phyloP scores from a whole-genome alignment of 192 early-diverging fungal genomes.

The Coemansia sp. region DNA sequence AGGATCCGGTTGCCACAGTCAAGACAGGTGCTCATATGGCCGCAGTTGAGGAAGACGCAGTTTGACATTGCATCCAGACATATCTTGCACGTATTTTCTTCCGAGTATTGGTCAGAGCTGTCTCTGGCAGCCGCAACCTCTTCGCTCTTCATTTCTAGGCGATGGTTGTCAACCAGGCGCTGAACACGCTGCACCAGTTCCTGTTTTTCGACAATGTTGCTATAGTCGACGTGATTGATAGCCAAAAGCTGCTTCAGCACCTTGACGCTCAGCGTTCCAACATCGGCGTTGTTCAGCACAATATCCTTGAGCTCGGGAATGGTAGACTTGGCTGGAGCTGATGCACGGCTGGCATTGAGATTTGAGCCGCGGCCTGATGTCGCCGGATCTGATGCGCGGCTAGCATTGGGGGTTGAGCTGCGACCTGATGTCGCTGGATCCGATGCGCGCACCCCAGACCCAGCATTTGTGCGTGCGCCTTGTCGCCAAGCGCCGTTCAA shows the following conservation, averaged over 20 bases:
- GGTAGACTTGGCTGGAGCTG: neutral
- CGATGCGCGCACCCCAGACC: neutral
- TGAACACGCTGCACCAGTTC: slow-evolving; percentile 69
- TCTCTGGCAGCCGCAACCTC: slow-evolving; percentile 17
- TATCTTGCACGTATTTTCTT: slow-evolving; percentile 76
- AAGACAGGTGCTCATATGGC: slow-evolving; percentile 81
- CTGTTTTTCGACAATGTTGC: slow-evolving; percentile 68
- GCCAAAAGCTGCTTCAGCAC: slow-evolving; percentile 65
- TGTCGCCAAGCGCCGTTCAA: neutral
- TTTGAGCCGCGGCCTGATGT: neutral
- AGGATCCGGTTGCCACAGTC: slow-evolving; percentile 64
- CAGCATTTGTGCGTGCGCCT: neutral
- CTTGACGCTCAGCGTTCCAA: slow-evolving; percentile 60
- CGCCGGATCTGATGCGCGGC: neutral
- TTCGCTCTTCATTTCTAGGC: slow-evolving; percentile 54
- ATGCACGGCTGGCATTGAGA: neutral
- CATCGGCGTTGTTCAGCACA: slow-evolving; percentile 51
- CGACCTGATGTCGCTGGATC: neutral
- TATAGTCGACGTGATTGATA: slow-evolving; percentile 63
- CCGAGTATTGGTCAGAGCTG: slow-evolving; percentile 22
- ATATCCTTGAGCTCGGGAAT: slow-evolving; percentile 35
- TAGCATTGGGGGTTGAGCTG: neutral
- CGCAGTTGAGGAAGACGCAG: slow-evolving; percentile 82
- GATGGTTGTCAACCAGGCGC: slow-evolving; percentile 60
- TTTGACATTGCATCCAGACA: slow-evolving; percentile 79